Evolutionary conservation across 495 filamentous ascomycete species (phyloP).

Genomic region (Thermothielavioides terrestris): DNA sequence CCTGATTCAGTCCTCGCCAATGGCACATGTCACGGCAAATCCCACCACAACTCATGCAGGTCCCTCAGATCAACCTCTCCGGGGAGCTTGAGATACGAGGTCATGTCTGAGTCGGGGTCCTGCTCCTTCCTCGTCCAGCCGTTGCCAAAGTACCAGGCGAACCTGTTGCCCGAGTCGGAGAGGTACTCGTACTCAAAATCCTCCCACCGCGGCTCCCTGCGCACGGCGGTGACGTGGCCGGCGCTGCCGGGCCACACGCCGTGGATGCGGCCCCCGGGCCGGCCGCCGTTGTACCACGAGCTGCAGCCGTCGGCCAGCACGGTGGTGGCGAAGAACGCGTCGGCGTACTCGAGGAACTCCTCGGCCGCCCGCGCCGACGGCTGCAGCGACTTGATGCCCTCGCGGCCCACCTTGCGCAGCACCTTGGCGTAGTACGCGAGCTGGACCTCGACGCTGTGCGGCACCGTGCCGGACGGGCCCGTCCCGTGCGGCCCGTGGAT

Average conservation of each 20-base stretch:
- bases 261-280: constrained; percentile 48
- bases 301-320: constrained; percentile 57
- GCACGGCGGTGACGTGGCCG: constrained; percentile 46
- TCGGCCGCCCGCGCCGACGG: constrained; percentile 49
- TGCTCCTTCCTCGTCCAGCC: constrained; percentile 35
- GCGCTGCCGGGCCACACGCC: constrained; percentile 61
- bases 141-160: constrained; percentile 39
- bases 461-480: constrained; percentile 43
- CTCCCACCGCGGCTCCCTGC: constrained; percentile 59
- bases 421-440: constrained; percentile 43
- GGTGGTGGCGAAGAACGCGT: constrained; percentile 53
- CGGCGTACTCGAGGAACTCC: constrained; percentile 54
- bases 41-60: constrained; percentile 39
- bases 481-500: constrained; percentile 49
- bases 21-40: constrained; percentile 19
- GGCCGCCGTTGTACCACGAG: constrained; percentile 61
- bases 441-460: constrained; percentile 12
- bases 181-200: constrained; percentile 60
- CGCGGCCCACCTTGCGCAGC: constrained; percentile 52
- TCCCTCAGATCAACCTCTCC: constrained; percentile 30
- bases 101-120: constrained; percentile 31
- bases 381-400: constrained; percentile 53
- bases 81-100: constrained; percentile 30
- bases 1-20: too few relatives aligned
- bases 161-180: constrained; percentile 31